Evolutionary conservation across 805 yeast genomes (phyloP), one percentile per base, ranked within the genome.

Genomic region (Debaryomyces hansenii): DNA sequence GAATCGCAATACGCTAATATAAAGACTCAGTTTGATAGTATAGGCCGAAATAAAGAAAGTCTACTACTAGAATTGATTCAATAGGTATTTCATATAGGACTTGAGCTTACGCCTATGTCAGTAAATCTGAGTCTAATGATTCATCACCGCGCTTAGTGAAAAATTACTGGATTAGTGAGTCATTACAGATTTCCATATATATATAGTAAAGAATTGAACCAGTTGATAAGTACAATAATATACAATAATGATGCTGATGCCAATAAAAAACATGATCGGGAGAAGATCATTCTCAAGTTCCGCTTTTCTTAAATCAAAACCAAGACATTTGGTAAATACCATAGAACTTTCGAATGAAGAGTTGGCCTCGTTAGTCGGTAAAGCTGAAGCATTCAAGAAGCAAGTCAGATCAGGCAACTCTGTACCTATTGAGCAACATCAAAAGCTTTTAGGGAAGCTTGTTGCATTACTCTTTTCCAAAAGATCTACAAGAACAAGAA

Each of bases 401-500:
- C 69, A 80, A 32, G 82, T 87, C 63, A 83, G 81, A 58, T 63
- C 77, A 4, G 81, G 83, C n/a, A 66, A 77, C 42, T 56, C 61
- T 6, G 56, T 73, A 2, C 60, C 71, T n/a, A 42, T 52, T 34
- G 58, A 62, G 14, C 64, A 73, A 49, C 75, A 73, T 46, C 73
- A 67, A 40, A 81, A 89, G 45, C 70, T 94, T 41, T 67, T 80
- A 34, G 98, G 97, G 2, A 88, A 84, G 64, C 79, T 92, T 2
- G 83, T 89, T 20, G 90, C 97, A 0, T 67, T 94, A 59, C 64
- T 94, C 38, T 94, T 94, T 67, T 79, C 90, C 47, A 94, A 94
- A 64, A 83, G 99, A 67, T 89, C 97, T 5, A 94, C 99, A 20
- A 80, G 99, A 68, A 94, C 99, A 20, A 83, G 99, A 67, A 81